Evolutionary conservation across 164 flowering plant species (phyloP), one percentile per base, ranked within the genome.

Genomic region (Magnolia changhungtana): DNA sequence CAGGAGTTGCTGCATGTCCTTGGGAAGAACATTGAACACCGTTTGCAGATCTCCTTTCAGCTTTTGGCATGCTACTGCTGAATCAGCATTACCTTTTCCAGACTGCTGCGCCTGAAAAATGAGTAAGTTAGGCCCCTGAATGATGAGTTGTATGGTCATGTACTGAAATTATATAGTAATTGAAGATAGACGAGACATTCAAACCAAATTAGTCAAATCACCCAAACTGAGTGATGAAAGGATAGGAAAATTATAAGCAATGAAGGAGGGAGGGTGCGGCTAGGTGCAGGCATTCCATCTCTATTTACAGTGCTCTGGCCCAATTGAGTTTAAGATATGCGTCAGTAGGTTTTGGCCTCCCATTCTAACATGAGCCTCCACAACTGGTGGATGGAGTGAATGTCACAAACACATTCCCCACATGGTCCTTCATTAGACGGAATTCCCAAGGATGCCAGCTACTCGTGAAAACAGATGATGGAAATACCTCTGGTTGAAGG

Each of bases 1-100:
- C 75, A 94, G 84, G 77, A 94, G 97, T 71, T 94, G 85, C 78
- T 94, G 98, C 91, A 90, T 81, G 83, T 96, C 99, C 79, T 88
- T 90, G 7, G 98, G 97, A 72, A 96, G 97, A 27, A 87, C 85
- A 72, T 83, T 83, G 77, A 91, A 96, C 55, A 94, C 90, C 2
- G 87, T 84, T 80, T 77, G 87, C 71, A 96, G 83, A 83, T 92
- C 97, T 8, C 84, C 84, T 81, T 82, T 94, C 80, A 96, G 85
- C 83, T 96, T 96, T 77, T 80, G 80, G 78, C 86, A 88, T 51
- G 80, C 84, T 77, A 74, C 83, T 13, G 64, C 77, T 18, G 91
- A 84, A 59, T 89, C 96, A 74, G 81, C 75, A 67, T 73, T 76
- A 14, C 76, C 87, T 72, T 55, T 82, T 81, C 89, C 96, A 77